Evolutionary conservation across 805 yeast genomes (phyloP), one percentile per base, ranked within the genome.

Genomic region (Pichia thaimueangensis): DNA sequence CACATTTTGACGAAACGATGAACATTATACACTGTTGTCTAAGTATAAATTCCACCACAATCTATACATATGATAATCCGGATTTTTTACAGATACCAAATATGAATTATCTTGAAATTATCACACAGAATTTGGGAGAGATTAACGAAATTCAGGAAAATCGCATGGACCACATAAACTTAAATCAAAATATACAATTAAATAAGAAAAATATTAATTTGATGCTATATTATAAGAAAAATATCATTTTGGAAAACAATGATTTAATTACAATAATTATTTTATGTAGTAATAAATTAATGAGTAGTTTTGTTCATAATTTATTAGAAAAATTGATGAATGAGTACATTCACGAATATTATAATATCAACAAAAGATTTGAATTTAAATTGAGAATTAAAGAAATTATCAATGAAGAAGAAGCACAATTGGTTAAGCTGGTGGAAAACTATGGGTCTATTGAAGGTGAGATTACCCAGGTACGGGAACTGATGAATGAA

Each of bases 401-500:
- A 45, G 80, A 76, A 46, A 73, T 78, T 39, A 77, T 79, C 36
- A 68, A 71, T 46, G 62, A 64, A 37, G 80, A 77, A 50, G 82
- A 78, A 51, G 48, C 60, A 54, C 70, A 70, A 44, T 64, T 70
- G 46, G 65, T 58, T 41, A 68, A 70, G 6, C 57, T 67, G 46
- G 65, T 58, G 48, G 63, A 45, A 50, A 49, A 48, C 7, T 63
- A 55, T 44, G 65, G 57, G 30, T 43, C 59, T 21, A 69, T 44
- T 37, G 67, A 66, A 37, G 71, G 67, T 44, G 88, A 83, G 46
- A 70, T 82, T 17, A 76, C 75, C 42, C 80, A 80, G 54, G 84
- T 83, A 20, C 67, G 81, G 49, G 73, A 73, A 40, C 60, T 83
- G 47, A 81, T 83, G 88, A 72, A 78, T 45, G 84, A 80, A 47